Evolutionary conservation across 2,329 filamentous ascomycete species (phyloP).

Genomic region (Cladophialophora psammophila): DNA sequence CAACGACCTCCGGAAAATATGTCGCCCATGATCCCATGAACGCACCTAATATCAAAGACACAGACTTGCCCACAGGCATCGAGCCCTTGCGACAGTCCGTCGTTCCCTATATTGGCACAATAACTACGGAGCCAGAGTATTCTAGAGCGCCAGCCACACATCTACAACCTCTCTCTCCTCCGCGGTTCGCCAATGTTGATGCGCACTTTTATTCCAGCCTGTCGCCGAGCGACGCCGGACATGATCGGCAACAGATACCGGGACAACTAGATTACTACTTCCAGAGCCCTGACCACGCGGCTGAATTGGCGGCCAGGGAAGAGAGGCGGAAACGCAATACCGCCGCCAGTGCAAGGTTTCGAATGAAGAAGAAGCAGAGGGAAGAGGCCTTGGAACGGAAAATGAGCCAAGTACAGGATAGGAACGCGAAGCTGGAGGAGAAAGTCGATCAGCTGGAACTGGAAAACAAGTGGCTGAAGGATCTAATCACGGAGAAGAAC

Average conservation of each 20-base stretch:
- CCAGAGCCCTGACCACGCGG: slow-evolving; percentile 71
- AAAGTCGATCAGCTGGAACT: slow-evolving; percentile 79
- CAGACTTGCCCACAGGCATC: slow-evolving; percentile 1
- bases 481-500: slow-evolving; percentile 82
- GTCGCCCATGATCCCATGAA: slow-evolving; percentile 9
- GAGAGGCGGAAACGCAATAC: slow-evolving; percentile 91
- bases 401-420: slow-evolving; percentile 82
- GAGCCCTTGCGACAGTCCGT: neutral
- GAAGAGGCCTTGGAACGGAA: slow-evolving; percentile 84
- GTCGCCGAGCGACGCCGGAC: neutral
- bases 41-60: neutral
- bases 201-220: slow-evolving; percentile 10
- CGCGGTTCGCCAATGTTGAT: slow-evolving; percentile 5
- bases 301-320: slow-evolving; percentile 79
- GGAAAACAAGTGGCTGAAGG: slow-evolving; percentile 83
- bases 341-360: slow-evolving; percentile 85
- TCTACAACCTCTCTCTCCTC: neutral
- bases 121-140: slow-evolving; percentile 10
- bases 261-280: slow-evolving; percentile 18
- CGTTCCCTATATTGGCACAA: neutral
- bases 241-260: slow-evolving; percentile 3
- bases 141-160: slow-evolving; percentile 1
- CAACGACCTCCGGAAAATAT: slow-evolving; percentile 3
- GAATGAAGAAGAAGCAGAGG: slow-evolving; percentile 94
- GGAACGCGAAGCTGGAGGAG: slow-evolving; percentile 76